Evolutionary conservation across 2,329 filamentous ascomycete genomes (phyloP).

Genomic region (Stagonosporopsis chrysanthemi): DNA sequence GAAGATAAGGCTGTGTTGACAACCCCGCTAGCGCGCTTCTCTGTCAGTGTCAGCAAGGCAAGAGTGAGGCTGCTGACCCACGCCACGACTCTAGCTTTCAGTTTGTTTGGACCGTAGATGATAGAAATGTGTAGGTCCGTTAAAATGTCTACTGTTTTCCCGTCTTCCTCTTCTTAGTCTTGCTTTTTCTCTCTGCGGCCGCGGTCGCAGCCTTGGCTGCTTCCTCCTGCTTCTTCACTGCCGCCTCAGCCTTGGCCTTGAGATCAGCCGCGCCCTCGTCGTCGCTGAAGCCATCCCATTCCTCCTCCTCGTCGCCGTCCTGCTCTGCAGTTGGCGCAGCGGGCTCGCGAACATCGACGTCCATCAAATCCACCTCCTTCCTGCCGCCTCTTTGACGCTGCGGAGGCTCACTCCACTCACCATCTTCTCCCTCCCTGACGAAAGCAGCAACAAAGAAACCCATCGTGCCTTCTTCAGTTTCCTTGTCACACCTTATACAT

Average conservation of each 20-base stretch:
- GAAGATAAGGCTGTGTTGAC: neutral
- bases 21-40: neutral
- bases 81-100: neutral
- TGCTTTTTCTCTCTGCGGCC: constrained; percentile 14
- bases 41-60: no score
- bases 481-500: constrained; percentile 83
- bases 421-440: constrained; percentile 61
- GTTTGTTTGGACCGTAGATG: no score
- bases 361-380: neutral
- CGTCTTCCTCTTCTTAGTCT: constrained; percentile 34
- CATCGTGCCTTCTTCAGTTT: constrained; percentile 83
- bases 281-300: constrained; percentile 56
- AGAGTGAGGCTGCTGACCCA: neutral
- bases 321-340: constrained; percentile 6
- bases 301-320: constrained; percentile 42
- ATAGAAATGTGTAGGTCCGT: no score
- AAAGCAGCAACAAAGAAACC: constrained; percentile 96
- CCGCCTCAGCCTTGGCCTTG: constrained; percentile 8
- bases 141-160: constrained; percentile 1
- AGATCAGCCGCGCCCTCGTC: constrained; percentile 25
- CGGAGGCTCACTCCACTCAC: neutral
- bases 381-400: neutral
- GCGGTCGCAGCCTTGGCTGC: neutral
- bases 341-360: neutral
- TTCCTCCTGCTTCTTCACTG: neutral